Conservation (phyloP, 306 rosid species). For the Ziziphus jujuba region DNA sequence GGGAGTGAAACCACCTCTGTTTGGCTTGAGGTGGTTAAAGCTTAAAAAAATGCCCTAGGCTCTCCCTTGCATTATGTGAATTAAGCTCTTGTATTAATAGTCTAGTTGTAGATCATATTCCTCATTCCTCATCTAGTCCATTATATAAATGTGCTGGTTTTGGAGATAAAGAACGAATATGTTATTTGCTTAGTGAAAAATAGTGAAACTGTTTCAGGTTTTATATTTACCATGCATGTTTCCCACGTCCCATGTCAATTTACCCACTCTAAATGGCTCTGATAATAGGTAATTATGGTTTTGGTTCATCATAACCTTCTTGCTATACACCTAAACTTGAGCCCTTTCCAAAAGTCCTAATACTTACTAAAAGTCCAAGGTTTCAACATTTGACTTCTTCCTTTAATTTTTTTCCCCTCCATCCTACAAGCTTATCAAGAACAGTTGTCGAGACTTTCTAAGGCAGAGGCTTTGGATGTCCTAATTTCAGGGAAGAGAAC, state of each 20-base stretch:
- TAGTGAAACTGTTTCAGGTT: constrained; percentile 18
- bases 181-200: constrained; percentile 30
- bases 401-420: too few relatives aligned
- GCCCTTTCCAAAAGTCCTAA: neutral
- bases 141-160: constrained; percentile 16
- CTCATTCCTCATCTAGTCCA: neutral
- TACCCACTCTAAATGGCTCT: constrained; percentile 28
- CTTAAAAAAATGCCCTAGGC: neutral
- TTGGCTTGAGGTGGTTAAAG: constrained; percentile 29
- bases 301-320: neutral
- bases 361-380: too few relatives aligned
- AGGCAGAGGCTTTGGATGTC: too few relatives aligned
- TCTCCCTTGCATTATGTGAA: neutral
- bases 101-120: neutral
- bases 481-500: too few relatives aligned
- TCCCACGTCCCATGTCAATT: constrained; percentile 25
- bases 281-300: constrained; percentile 32
- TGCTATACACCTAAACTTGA: too few relatives aligned
- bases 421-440: too few relatives aligned
- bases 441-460: too few relatives aligned
- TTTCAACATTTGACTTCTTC: too few relatives aligned
- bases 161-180: constrained; percentile 25
- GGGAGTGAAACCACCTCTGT: constrained; percentile 39
- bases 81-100: neutral
- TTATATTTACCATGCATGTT: constrained; percentile 24